Percentiles rank a stretch among this genome's conserved stretches.
Conservation (phyloP, 441 rosid species). For the Breynia disticha region DNA sequence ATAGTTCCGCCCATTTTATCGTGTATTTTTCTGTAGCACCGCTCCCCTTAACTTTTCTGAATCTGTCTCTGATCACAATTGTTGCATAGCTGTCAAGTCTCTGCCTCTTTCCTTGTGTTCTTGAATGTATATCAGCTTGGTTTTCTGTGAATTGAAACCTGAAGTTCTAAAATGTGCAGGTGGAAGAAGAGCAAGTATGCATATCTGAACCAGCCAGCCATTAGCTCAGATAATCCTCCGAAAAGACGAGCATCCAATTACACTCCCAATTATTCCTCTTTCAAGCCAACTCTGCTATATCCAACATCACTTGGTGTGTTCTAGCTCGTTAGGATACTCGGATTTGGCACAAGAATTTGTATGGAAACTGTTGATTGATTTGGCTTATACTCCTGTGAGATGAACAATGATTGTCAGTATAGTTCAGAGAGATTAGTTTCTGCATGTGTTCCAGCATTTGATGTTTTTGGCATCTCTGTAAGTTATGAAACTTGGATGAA, state of each 20-base stretch:
- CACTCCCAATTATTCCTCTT: constrained; percentile 49
- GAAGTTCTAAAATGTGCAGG: constrained; percentile 34
- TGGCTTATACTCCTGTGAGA: background rate
- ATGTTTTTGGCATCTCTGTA: too few relatives aligned
- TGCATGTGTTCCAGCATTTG: too few relatives aligned
- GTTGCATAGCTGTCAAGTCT: too few relatives aligned
- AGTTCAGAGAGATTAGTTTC: too few relatives aligned
- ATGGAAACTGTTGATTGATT: background rate
- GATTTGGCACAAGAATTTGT: background rate
- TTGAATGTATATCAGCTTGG: too few relatives aligned
- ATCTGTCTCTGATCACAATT: too few relatives aligned
- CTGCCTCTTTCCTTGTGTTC: too few relatives aligned
- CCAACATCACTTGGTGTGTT: constrained; percentile 69
- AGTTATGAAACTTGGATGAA: too few relatives aligned
- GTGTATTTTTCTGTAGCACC: too few relatives aligned
- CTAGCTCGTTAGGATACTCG: constrained; percentile 13
- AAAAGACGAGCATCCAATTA: constrained; percentile 41
- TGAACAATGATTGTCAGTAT: background rate
- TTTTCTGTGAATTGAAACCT: too few relatives aligned
- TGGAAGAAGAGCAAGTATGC: constrained; percentile 92
- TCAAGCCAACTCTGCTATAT: constrained; percentile 47
- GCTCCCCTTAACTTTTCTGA: too few relatives aligned
- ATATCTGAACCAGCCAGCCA: constrained; percentile 69
- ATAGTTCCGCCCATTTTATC: too few relatives aligned
- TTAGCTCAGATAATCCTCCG: constrained; percentile 30